Evolutionary conservation across 768 basidiomycete species (phyloP).

Genomic region (Lenzites betulinus): DNA sequence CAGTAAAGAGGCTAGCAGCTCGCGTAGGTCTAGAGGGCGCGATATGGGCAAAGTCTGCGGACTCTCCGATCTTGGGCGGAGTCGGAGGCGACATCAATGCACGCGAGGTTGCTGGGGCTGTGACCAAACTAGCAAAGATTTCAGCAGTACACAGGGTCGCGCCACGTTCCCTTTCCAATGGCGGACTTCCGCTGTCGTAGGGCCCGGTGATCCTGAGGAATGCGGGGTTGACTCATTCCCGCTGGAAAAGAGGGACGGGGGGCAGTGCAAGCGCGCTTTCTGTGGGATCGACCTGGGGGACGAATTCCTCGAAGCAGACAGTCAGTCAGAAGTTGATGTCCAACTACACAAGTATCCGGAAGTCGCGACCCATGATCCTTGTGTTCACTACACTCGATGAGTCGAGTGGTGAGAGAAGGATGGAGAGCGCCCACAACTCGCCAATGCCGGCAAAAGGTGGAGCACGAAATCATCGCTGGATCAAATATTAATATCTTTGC

Average conservation of each 20-base stretch:
- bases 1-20: no score
- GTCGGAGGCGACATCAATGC: neutral
- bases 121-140: neutral
- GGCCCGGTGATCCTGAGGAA: neutral
- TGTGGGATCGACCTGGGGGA: no score
- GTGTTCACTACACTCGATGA: no score
- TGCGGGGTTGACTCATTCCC: neutral
- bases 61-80: constrained; percentile 7
- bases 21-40: neutral
- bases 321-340: no score
- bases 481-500: no score
- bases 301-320: no score
- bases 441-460: no score
- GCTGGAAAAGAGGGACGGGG: neutral
- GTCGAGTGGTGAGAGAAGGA: no score
- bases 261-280: neutral
- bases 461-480: no score
- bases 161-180: neutral
- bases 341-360: no score
- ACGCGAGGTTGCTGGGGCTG: constrained; percentile 1
- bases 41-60: neutral
- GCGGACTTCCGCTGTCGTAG: neutral
- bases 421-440: no score
- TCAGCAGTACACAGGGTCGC: neutral
- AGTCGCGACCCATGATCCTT: no score